These are phyloP conservation scores for Crucibulum laeve DNA, from an alignment of 768 basidiomycete species.

Conservation along the genomic window DNA sequence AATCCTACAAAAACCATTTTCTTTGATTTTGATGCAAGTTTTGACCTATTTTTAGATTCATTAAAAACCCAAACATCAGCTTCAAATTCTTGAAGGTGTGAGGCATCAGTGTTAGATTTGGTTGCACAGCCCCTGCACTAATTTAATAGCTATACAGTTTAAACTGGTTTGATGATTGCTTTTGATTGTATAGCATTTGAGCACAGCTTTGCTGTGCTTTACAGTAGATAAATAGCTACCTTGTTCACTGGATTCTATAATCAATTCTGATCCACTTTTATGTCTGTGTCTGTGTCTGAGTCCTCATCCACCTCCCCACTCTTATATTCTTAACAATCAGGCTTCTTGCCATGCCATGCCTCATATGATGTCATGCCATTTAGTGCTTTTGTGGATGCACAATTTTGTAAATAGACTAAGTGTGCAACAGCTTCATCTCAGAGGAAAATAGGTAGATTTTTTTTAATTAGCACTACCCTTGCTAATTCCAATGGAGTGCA, in stretches of 20 bases:
- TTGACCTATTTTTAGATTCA: conserved; percentile 9
- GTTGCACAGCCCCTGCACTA: too few species aligned
- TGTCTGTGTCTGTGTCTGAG: too few species aligned
- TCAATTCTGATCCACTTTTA: too few species aligned
- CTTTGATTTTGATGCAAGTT: conserved; percentile 14
- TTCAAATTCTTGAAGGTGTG: conserved; percentile 19
- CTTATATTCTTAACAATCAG: too few species aligned
- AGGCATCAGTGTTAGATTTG: conserved; percentile 6
- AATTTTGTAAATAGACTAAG: conserved; percentile 23
- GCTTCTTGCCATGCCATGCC: conserved; percentile 10
- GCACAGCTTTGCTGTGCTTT: too few species aligned
- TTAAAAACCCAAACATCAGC: conserved; percentile 18
- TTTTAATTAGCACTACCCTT: conserved; percentile 25
- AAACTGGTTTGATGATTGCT: too few species aligned
- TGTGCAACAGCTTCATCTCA: conserved; percentile 27
- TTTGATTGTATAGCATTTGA: too few species aligned
- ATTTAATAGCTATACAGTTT: too few species aligned
- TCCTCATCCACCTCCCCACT: too few species aligned
- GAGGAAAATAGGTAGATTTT: conserved; percentile 16
- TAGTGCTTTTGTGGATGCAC: conserved; percentile 15
- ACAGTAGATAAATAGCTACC: too few species aligned
- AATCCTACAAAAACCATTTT: conserved; percentile 18
- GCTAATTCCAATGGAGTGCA: conserved; percentile 22
- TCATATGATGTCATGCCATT: conserved; percentile 19
- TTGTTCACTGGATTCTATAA: too few species aligned